Evolutionary conservation across 192 early-diverging fungal species (phyloP).

Genomic region (Ramicandelaber brevisporus): DNA sequence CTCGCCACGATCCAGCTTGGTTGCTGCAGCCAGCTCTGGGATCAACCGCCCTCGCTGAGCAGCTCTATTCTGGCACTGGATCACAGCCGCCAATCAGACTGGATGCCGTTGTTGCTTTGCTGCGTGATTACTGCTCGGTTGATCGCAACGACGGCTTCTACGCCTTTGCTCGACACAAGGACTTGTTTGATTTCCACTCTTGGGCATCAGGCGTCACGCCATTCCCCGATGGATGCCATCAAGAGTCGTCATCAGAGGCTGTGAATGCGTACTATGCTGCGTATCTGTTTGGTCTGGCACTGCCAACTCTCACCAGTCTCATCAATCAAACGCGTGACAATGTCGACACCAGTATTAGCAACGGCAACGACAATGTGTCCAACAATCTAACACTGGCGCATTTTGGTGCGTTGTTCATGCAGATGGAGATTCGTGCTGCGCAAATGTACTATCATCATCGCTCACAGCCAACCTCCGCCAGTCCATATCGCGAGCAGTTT

Average conservation of each 20-base stretch:
- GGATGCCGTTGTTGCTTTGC: neutral
- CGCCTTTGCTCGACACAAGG: slow-evolving; percentile 7
- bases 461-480: neutral
- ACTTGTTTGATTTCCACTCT: slow-evolving; percentile 15
- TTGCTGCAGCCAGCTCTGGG: neutral
- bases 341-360: too few species aligned
- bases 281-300: slow-evolving; percentile 2
- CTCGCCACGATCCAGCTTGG: slow-evolving; percentile 2
- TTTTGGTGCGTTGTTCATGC: slow-evolving; percentile 3
- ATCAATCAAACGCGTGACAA: too few species aligned
- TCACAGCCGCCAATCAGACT: too few species aligned
- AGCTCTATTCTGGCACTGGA: too few species aligned
- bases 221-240: slow-evolving; percentile 1
- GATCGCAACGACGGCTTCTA: slow-evolving; percentile 6
- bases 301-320: slow-evolving; percentile 1
- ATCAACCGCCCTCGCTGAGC: too few species aligned
- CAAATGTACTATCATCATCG: slow-evolving; percentile 4
- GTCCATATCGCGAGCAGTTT: slow-evolving; percentile 2
- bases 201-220: slow-evolving; percentile 9
- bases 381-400: too few species aligned
- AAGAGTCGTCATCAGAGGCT: slow-evolving; percentile 4
- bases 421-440: slow-evolving; percentile 3
- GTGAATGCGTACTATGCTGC: slow-evolving; percentile 5
- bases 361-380: too few species aligned
- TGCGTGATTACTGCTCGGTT: slow-evolving; percentile 7